Evolutionary conservation across 2,329 filamentous ascomycete species (phyloP), one percentile per base, ranked within the genome.

Genomic region (Ascochyta koolunga): DNA sequence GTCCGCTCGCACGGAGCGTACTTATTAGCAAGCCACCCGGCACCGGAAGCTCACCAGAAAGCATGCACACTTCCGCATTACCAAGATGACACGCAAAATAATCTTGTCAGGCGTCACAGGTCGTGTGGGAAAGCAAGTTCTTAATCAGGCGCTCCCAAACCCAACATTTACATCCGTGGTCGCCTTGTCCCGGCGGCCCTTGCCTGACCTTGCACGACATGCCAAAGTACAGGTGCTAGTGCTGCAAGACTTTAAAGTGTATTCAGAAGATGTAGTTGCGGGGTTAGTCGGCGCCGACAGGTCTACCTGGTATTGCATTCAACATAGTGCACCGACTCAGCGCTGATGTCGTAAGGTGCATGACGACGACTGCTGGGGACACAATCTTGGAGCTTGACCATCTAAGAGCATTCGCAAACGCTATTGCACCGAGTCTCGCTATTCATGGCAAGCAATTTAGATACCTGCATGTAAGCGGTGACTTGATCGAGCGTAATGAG

Each of bases 361-460:
- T 62, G 62, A 61, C 53, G 29, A 62, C 56, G 10, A 57, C 59
- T n/a, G 56, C 46, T 21, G 50, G 44, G 21, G 49, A 62, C 50
- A 39, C 55, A 10, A 19, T 55, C 16, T 50, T 62, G 25, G 56
- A 63, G 18, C 32, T 60, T 4, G 38, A 59, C 2, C 59, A 61
- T 48, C 56, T 56, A 9, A 59, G 38, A 36, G 52, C 54, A n/a
- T 62, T 65, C 39, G 58, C 57, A 10, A 22, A 56, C 8, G 56
- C 56, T 7, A 56, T 61, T 22, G 45, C 38, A 27, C 40, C 48
- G 21, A 60, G 16, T 36, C 19, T 58, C 33, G 40, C 39, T n/a
- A 41, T 19, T n/a, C 36, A 35, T 27, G 25, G 32, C 29, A 61
- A 60, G 41, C 56, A 8, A 15, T 62, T 64, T 47, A 44, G 52